Evolutionary conservation across 148 eudicot genomes (phyloP).

Genomic region (Dianthus caryophyllus): DNA sequence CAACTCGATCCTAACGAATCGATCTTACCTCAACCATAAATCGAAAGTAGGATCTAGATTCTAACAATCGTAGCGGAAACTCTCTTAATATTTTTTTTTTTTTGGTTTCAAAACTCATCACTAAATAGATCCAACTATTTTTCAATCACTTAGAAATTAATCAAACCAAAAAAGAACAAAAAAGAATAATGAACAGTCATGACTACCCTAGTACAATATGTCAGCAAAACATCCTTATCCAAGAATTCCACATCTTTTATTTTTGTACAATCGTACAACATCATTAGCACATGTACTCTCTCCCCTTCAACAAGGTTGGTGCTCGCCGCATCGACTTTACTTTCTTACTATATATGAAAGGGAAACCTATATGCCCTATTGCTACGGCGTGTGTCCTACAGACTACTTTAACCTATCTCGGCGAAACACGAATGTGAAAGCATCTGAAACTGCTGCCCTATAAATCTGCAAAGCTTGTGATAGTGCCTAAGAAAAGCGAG

Average conservation of each 20-base stretch:
- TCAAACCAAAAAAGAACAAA: not conserved
- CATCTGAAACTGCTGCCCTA: conserved; percentile 26
- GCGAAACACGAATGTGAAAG: conserved; percentile 22
- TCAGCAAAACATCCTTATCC: conserved; percentile 20
- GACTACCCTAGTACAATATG: conserved; percentile 4
- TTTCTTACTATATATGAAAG: conserved; percentile 5
- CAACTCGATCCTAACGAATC: too few species aligned
- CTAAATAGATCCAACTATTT: not conserved
- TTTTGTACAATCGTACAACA: conserved; percentile 6
- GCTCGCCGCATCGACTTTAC: conserved; percentile 32
- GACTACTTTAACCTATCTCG: conserved; percentile 14
- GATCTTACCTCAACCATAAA: too few species aligned
- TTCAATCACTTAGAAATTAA: not conserved
- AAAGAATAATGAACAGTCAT: not conserved
- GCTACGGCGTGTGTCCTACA: conserved; percentile 15
- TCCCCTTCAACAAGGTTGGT: conserved; percentile 24
- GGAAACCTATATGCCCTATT: conserved; percentile 5
- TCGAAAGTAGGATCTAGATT: too few species aligned
- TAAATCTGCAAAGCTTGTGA: conserved; percentile 11
- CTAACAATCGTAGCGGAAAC: too few species aligned
- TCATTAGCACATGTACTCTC: conserved; percentile 23
- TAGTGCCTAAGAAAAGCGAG: conserved; percentile 20
- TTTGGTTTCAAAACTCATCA: too few species aligned
- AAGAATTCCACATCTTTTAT: not conserved
- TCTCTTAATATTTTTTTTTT: too few species aligned